Evolutionary conservation across 108 stramenopile genomes (phyloP), one percentile per base, ranked within the genome.

Genomic region (Cyclotella atomus): DNA sequence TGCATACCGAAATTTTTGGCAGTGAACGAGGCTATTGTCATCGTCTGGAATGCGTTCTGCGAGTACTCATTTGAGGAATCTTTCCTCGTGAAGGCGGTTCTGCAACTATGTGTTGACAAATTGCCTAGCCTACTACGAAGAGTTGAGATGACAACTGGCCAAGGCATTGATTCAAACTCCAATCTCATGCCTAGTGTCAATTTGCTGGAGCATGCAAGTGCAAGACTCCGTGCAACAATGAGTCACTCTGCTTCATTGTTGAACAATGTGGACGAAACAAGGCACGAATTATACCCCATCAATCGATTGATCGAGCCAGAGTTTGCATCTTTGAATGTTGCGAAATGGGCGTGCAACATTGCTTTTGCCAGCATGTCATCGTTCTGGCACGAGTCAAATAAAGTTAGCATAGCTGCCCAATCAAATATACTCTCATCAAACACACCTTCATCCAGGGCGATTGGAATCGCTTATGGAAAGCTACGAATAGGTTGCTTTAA

Each of bases 341-440:
- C 65, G 20, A 19, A 32, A 8, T 70, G 63, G 68, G 62, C 55
- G 8, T 70, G 30, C 46, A 70, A 65, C 23, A 54, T 29, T 33
- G 76, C 62, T 3, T 50, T 77, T 10, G 35, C 33, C 19, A 54
- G 63, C 5, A 25, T 70, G 53, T 30, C 69, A 21, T 63, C 69
- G 16, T 47, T 65, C 35, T 77, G 76, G 76, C 41, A 70, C 16
- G 69, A 56, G 38, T 65, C 69, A n/a, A 64, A 77, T 63, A 70
- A 55, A 27, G 35, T 59, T 30, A 50, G 64, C 52, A 5, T 68
- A 1, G 23, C 32, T 16, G 19, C 49, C 30, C 44, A 15, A 41
- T 36, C 41, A 21, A 41, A 41, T 16, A 64, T n/a, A 0, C 59
- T 35, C 27, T 30, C 35, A 8, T 25, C 38, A 1, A 9, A 49